Base-by-base conservation (phyloP, 1,284 basidiomycete species). In the Rhodotorula mucilaginosa region DNA sequence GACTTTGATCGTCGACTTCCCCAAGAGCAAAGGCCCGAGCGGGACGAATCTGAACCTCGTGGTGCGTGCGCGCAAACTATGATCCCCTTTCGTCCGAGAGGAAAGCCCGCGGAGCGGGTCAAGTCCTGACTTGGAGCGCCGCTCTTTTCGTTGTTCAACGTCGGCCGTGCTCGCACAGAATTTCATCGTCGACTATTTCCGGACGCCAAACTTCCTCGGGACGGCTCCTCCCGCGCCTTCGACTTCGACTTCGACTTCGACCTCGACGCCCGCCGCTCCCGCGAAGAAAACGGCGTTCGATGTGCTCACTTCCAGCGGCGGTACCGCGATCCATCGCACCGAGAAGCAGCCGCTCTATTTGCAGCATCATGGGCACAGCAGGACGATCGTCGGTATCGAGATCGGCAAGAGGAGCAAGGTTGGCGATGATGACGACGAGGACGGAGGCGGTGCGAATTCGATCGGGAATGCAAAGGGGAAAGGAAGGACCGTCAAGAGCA, bases 361-460 rank as follows among this genome's bases (percentile, higher is more conserved):
- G 3, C 79, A 80, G 66, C 79, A 80, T 67, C 64, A 74, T 19
- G 79, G 79, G 0, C 79, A 80, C 64, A 76, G 74, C 18, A 59
- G 78, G 3, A 78, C 78, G 26, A 72, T 79, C 58, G 72, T 80
- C 31, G 79, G 79, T 1, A 63, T 79, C 19, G 79, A 80, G 57
- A 47, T 61, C 6, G 70, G 61, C 31, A 70, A 68, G 58, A n/a
- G n/a, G 44, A 54, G 39, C 19, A 16, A 48, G 31, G 46, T 58
- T 26, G 51, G 51, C 15, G 60, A 52, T 13, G 21, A 26, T 8
- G 16, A 46, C 6, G 39, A 44, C 39, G 12, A 44, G 10, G 39
- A 44, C 39, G 39, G 39, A 39, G 39, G 39, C 39, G 39, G 39
- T 10, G 34, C 31, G 13, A 31, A 26, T 26, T 26, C 26, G 26